Percentiles rank a stretch among this genome's conserved stretches.
phyloP scores from a whole-genome alignment of 2,329 filamentous ascomycete genomes.

The Colletotrichum viniferum region DNA sequence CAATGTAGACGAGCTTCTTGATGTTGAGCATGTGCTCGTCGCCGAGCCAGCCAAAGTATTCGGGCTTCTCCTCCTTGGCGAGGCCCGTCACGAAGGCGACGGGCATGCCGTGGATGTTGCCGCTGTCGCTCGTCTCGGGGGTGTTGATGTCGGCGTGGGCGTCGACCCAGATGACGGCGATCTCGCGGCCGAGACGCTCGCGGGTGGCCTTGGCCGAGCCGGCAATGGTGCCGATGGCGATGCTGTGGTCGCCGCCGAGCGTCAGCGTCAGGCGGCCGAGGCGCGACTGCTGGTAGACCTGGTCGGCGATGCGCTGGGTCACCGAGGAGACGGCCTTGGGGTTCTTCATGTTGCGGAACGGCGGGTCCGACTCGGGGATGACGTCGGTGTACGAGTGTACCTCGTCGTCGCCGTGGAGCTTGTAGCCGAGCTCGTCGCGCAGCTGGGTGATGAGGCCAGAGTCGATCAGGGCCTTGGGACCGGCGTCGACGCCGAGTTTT shows the following conservation, averaged over 20 bases:
- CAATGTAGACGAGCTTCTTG: conserved; percentile 95
- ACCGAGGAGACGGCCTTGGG: conserved; percentile 85
- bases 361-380: conserved; percentile 73
- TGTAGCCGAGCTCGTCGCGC: conserved; percentile 84
- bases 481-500: conserved; percentile 91
- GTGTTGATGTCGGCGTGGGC: conserved; percentile 98
- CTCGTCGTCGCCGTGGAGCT: conserved; percentile 79
- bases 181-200: conserved; percentile 80
- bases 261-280: conserved; percentile 89
- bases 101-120: conserved; percentile 98
- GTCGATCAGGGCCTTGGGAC: conserved; percentile 86
- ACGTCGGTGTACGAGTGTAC: conserved; percentile 85
- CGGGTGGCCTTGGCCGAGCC: conserved; percentile 86
- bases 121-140: conserved; percentile 85
- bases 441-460: conserved; percentile 86
- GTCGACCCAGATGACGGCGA: conserved; percentile 98
- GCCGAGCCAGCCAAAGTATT: conserved; percentile 89
- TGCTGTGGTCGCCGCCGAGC: conserved; percentile 93
- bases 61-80: conserved; percentile 74
- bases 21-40: conserved; percentile 72
- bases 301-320: conserved; percentile 76
- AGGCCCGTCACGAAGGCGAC: conserved; percentile 90
- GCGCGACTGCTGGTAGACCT: conserved; percentile 86
- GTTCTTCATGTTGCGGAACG: conserved; percentile 93
- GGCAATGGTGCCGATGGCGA: conserved; percentile 91